Percentiles rank a stretch among this genome's conserved stretches.
phyloP scores from a whole-genome alignment of 129 eudicot genomes.

The Chrysanthemum makinoi region DNA sequence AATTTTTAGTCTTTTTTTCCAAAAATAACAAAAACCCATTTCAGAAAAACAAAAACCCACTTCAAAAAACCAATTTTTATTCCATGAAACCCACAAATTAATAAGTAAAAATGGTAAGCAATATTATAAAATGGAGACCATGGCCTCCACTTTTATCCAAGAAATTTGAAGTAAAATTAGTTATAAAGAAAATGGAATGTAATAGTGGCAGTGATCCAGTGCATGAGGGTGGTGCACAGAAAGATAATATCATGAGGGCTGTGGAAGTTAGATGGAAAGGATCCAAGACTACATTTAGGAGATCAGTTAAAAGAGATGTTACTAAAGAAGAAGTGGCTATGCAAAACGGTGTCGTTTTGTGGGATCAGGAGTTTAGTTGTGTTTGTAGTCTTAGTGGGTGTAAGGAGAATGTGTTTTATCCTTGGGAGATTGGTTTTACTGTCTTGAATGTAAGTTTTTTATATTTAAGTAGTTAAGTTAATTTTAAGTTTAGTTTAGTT shows the following conservation, averaged over 20 bases:
- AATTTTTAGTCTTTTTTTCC: no score
- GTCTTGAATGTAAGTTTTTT: constrained; percentile 55
- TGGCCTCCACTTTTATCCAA: no score
- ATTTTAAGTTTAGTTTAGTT: no score
- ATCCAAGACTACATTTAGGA: constrained; percentile 54
- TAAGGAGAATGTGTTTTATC: constrained; percentile 69
- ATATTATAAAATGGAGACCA: no score
- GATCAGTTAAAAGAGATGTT: constrained; percentile 58
- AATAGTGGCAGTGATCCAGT: constrained; percentile 10
- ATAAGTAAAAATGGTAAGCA: no score
- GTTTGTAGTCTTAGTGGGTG: constrained; percentile 54
- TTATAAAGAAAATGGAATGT: constrained; percentile 15
- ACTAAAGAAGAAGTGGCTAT: constrained; percentile 36
- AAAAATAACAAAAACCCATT: no score
- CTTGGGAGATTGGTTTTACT: constrained; percentile 79
- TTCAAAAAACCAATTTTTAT: no score
- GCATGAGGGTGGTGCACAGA: constrained; percentile 41
- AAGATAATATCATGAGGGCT: constrained; percentile 25
- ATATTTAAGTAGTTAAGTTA: background rate
- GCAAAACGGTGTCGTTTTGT: constrained; percentile 53
- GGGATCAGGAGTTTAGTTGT: constrained; percentile 76
- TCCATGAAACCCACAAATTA: no score
- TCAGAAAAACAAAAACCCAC: no score
- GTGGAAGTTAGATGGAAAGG: constrained; percentile 92
- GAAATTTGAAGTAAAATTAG: constrained; percentile 6